These are phyloP conservation scores for Rhodomyrtus tomentosa DNA, from an alignment of 345 rosid genomes.

Conservation along the genomic window DNA sequence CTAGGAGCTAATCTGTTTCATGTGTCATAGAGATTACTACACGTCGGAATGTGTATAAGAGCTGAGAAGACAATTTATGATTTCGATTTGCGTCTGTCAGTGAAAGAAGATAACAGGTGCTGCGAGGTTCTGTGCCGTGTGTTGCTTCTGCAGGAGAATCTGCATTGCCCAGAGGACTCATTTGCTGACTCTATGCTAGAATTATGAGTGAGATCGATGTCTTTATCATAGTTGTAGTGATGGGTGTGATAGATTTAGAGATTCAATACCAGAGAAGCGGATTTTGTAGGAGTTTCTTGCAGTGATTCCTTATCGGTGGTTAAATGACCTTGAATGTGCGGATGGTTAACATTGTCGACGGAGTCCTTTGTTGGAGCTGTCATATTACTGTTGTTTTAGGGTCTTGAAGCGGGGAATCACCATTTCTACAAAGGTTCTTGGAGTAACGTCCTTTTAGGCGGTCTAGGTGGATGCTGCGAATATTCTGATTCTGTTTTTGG, in stretches of 20 bases:
- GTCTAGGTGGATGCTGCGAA: not conserved
- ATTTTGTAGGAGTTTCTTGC: not conserved
- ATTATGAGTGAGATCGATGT: not conserved
- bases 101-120: not conserved
- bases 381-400: not conserved
- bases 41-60: not conserved
- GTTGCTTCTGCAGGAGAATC: not conserved
- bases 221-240: not conserved
- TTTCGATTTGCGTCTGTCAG: not conserved
- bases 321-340: not conserved
- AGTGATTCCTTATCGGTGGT: not conserved
- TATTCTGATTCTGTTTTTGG: not conserved
- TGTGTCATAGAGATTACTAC: not conserved
- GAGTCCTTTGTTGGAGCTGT: not conserved
- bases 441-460: not conserved
- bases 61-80: not conserved
- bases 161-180: not conserved
- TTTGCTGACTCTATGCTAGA: not conserved
- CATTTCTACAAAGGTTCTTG: not conserved
- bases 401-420: not conserved
- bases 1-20: not conserved
- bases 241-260: not conserved
- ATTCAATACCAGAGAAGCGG: not conserved
- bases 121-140: not conserved
- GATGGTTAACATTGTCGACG: not conserved